Conservation (phyloP, 1,139 yeast species). For the Yamadazyma triangularis region DNA sequence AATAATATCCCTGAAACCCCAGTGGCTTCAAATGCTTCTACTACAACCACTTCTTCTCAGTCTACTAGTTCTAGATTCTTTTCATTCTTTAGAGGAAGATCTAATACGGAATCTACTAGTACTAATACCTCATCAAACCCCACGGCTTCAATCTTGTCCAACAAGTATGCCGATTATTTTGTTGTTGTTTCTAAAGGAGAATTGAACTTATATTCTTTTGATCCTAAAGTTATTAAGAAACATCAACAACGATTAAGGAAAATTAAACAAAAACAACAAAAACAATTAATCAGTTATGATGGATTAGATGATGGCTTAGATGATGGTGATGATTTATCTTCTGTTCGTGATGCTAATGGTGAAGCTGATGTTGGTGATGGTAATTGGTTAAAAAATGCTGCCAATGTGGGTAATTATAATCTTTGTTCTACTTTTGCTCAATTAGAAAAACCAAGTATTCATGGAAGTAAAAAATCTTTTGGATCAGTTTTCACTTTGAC, state of each 20-base stretch:
- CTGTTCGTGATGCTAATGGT: no score
- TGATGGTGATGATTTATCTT: slow-evolving; percentile 14
- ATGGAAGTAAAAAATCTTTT: slow-evolving; percentile 1
- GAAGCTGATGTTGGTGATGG: slow-evolving; percentile 52
- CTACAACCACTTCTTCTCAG: slow-evolving; percentile 18
- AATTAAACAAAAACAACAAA: slow-evolving; percentile 19
- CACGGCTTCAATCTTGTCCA: slow-evolving; percentile 9
- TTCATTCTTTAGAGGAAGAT: slow-evolving; percentile 18
- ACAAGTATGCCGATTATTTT: slow-evolving; percentile 44
- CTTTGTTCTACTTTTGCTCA: slow-evolving; percentile 48
- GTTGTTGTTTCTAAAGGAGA: slow-evolving; percentile 59
- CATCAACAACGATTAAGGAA: slow-evolving; percentile 33
- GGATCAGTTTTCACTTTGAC: slow-evolving; percentile 30
- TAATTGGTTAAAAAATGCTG: slow-evolving; percentile 58
- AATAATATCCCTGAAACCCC: slow-evolving; percentile 16
- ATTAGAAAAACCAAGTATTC: slow-evolving; percentile 26
- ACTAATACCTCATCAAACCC: slow-evolving; percentile 4
- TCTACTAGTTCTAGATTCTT: slow-evolving; percentile 18
- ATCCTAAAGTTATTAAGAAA: slow-evolving; percentile 40
- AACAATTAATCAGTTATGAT: no score
- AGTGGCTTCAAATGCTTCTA: slow-evolving; percentile 21
- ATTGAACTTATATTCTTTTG: slow-evolving; percentile 49
- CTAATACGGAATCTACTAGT: slow-evolving; percentile 2
- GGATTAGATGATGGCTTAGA: slow-evolving; percentile 11
- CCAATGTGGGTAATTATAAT: slow-evolving; percentile 44